These are phyloP conservation scores for Aureobasidium subglaciale DNA, from an alignment of 2,329 filamentous ascomycete genomes.

Conservation along the genomic window DNA sequence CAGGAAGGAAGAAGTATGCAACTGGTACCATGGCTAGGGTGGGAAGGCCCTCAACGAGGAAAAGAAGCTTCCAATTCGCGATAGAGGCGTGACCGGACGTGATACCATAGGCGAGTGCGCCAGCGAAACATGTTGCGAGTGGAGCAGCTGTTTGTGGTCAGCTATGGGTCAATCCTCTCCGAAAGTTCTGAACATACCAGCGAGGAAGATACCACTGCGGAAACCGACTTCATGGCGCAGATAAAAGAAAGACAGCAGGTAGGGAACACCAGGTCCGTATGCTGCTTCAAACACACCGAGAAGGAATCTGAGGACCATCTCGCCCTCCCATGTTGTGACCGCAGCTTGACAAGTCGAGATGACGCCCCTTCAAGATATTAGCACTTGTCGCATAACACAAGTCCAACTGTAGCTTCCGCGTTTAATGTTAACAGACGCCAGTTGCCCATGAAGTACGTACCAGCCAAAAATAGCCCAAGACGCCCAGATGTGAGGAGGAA, in stretches of 20 bases:
- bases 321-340: constrained; percentile 34
- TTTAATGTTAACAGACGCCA: background rate
- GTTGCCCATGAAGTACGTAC: background rate
- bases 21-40: constrained; percentile 48
- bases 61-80: constrained; percentile 55
- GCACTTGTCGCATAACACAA: background rate
- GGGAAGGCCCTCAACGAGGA: constrained; percentile 58
- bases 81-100: constrained; percentile 51
- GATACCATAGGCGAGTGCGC: constrained; percentile 57
- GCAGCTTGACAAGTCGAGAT: constrained; percentile 34
- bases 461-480: constrained; percentile 18
- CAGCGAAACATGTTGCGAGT: constrained; percentile 73
- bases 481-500: constrained; percentile 29
- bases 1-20: constrained; percentile 49
- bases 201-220: constrained; percentile 48
- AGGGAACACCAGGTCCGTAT: constrained; percentile 40
- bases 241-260: constrained; percentile 53
- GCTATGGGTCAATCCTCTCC: too few relatives aligned
- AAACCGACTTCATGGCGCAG: constrained; percentile 50
- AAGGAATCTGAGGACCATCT: constrained; percentile 43
- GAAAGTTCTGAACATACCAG: constrained; percentile 11
- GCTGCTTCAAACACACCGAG: constrained; percentile 49
- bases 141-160: constrained; percentile 40
- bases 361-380: constrained; percentile 32
- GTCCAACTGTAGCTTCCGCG: background rate